These are phyloP conservation scores for Cryptococcus hybrid DNA, from an alignment of 1,284 basidiomycete species.

Conservation along the genomic window DNA sequence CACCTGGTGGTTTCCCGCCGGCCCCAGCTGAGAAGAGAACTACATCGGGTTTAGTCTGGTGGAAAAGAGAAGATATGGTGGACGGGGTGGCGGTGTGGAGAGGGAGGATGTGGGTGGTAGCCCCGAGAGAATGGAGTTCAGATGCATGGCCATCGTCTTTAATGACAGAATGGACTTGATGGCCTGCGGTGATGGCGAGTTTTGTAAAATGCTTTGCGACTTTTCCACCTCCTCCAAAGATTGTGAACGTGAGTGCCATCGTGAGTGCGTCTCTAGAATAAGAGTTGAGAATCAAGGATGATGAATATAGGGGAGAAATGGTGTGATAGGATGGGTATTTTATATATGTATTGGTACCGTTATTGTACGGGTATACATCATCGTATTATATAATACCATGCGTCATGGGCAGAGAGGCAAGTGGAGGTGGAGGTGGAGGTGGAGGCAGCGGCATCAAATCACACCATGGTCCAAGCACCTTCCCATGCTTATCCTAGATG, in stretches of 20 bases:
- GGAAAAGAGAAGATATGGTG: conserved; percentile 57
- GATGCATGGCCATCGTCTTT: conserved; percentile 51
- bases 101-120: conserved; percentile 60
- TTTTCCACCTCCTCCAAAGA: conserved; percentile 48
- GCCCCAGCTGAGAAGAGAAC: conserved; percentile 69
- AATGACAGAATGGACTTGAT: conserved; percentile 61
- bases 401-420: too few relatives aligned
- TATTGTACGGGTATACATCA: too few relatives aligned
- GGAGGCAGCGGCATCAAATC: too few relatives aligned
- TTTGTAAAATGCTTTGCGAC: conserved; percentile 60
- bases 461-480: too few relatives aligned
- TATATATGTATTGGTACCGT: too few relatives aligned
- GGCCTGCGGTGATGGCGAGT: conserved; percentile 48
- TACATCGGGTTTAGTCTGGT: conserved; percentile 53
- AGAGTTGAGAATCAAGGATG: too few relatives aligned
- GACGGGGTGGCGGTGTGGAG: conserved; percentile 58
- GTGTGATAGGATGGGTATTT: too few relatives aligned
- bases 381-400: too few relatives aligned
- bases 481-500: too few relatives aligned
- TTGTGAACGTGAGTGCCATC: conserved; percentile 25
- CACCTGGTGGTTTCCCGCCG: conserved; percentile 64
- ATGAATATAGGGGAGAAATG: too few relatives aligned
- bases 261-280: too few relatives aligned
- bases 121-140: conserved; percentile 55
- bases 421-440: too few relatives aligned